Conservation (phyloP, 2,329 filamentous ascomycete species). For the Penicillium paneum region DNA sequence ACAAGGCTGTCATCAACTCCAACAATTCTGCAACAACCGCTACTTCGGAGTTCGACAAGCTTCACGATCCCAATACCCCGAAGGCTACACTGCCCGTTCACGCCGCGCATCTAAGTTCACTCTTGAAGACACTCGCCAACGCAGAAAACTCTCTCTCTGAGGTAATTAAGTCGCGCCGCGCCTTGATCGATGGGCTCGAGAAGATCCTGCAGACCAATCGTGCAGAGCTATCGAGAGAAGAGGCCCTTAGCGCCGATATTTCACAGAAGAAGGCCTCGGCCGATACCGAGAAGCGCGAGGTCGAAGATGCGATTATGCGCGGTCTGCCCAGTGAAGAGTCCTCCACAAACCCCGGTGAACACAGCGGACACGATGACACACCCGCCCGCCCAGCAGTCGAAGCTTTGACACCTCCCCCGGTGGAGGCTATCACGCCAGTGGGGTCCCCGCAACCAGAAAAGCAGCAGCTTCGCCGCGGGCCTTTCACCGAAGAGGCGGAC, state of each 20-base stretch:
- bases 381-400: slow-evolving; percentile 72
- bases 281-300: slow-evolving; percentile 78
- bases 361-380: slow-evolving; percentile 30
- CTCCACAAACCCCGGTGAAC: slow-evolving; percentile 44
- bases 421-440: slow-evolving; percentile 55
- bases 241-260: slow-evolving; percentile 63
- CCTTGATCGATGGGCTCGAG: slow-evolving; percentile 75
- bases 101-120: slow-evolving; percentile 79
- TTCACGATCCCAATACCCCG: slow-evolving; percentile 66
- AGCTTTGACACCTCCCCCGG: slow-evolving; percentile 75
- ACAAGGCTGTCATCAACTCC: slow-evolving; percentile 67
- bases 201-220: slow-evolving; percentile 75
- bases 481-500: slow-evolving; percentile 18
- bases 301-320: slow-evolving; percentile 87
- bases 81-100: slow-evolving; percentile 83
- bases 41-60: slow-evolving; percentile 77
- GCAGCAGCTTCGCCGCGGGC: slow-evolving; percentile 32
- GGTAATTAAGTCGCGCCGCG: slow-evolving; percentile 78
- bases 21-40: slow-evolving; percentile 67
- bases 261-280: slow-evolving; percentile 66
- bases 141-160: slow-evolving; percentile 88
- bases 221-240: slow-evolving; percentile 65
- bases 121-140: slow-evolving; percentile 83
- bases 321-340: slow-evolving; percentile 65
- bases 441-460: slow-evolving; percentile 45